These are phyloP conservation scores for Boechera stricta DNA, from an alignment of 345 rosid genomes.

Conservation along the genomic window DNA sequence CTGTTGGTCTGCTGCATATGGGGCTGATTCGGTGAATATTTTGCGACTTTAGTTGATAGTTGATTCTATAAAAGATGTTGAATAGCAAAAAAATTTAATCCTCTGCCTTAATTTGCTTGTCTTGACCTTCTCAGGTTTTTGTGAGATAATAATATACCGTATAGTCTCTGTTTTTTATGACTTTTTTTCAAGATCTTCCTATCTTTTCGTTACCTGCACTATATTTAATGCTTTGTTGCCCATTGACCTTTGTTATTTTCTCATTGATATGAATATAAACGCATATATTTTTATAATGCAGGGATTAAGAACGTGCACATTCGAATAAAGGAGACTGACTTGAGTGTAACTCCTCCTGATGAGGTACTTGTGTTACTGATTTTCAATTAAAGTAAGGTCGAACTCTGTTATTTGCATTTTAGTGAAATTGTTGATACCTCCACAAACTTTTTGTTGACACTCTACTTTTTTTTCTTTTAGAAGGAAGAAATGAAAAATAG, in stretches of 20 bases:
- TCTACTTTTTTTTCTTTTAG: slow-evolving; percentile 37
- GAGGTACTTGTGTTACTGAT: slow-evolving; percentile 56
- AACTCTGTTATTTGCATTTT: slow-evolving; percentile 7
- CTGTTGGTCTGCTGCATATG: slow-evolving; percentile 16
- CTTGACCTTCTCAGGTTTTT: slow-evolving; percentile 20
- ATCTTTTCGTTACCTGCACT: neutral
- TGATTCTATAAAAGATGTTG: neutral
- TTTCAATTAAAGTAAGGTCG: slow-evolving; percentile 6
- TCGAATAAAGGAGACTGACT: slow-evolving; percentile 61
- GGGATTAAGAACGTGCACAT: slow-evolving; percentile 66
- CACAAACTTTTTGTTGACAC: neutral
- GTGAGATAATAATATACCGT: neutral
- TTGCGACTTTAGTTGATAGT: neutral
- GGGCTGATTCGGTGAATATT: slow-evolving; percentile 6
- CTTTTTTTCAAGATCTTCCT: neutral
- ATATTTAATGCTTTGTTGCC: neutral
- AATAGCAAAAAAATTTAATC: neutral
- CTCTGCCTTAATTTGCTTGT: slow-evolving; percentile 6
- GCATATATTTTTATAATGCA: slow-evolving; percentile 41
- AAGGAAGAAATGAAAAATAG: slow-evolving; percentile 81
- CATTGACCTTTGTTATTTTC: neutral
- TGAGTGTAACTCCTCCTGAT: slow-evolving; percentile 65
- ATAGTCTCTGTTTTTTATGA: slow-evolving; percentile 7
- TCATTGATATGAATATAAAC: neutral
- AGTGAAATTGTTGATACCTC: slow-evolving; percentile 1